Evolutionary conservation across 1,284 basidiomycete species (phyloP).

Genomic region (Apiotrichum domesticum): DNA sequence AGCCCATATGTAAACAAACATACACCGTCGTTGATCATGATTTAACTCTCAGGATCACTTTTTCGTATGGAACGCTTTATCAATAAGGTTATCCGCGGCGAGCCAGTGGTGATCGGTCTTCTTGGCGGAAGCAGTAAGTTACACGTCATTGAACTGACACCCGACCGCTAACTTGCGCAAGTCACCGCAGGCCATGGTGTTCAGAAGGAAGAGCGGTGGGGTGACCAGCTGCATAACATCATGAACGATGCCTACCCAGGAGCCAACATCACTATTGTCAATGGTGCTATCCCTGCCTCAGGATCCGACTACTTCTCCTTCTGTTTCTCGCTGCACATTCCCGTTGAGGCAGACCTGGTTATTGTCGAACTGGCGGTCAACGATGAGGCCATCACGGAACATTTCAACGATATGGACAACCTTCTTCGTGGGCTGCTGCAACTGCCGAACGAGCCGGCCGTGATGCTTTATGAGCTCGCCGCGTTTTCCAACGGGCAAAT

Average conservation of each 20-base stretch:
- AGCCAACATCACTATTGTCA: conserved; percentile 25
- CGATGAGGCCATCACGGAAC: conserved; percentile 42
- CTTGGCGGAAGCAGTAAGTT: conserved; percentile 43
- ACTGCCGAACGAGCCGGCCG: conserved; percentile 35
- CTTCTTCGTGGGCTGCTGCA: conserved; percentile 41
- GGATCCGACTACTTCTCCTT: conserved; percentile 46
- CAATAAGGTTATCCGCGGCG: conserved; percentile 36
- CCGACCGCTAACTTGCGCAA: conserved; percentile 7
- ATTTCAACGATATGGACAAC: conserved; percentile 46
- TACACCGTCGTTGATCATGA: no score
- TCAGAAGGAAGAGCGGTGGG: conserved; percentile 33
- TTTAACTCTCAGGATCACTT: conserved; percentile 26
- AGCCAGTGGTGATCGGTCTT: conserved; percentile 31
- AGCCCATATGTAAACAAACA: background rate
- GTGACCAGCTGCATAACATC: conserved; percentile 35
- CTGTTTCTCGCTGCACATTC: conserved; percentile 44
- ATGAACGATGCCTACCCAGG: conserved; percentile 27
- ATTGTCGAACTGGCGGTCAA: conserved; percentile 45
- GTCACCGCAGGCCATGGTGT: conserved; percentile 44
- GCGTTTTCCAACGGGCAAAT: conserved; percentile 42
- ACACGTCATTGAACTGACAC: background rate
- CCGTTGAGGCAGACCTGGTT: conserved; percentile 36
- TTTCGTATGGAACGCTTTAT: conserved; percentile 27
- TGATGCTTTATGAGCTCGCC: conserved; percentile 40
- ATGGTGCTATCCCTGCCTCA: conserved; percentile 39